Conservation (phyloP, 176 grass and related monocot species). For the Dactylis glomerata region DNA sequence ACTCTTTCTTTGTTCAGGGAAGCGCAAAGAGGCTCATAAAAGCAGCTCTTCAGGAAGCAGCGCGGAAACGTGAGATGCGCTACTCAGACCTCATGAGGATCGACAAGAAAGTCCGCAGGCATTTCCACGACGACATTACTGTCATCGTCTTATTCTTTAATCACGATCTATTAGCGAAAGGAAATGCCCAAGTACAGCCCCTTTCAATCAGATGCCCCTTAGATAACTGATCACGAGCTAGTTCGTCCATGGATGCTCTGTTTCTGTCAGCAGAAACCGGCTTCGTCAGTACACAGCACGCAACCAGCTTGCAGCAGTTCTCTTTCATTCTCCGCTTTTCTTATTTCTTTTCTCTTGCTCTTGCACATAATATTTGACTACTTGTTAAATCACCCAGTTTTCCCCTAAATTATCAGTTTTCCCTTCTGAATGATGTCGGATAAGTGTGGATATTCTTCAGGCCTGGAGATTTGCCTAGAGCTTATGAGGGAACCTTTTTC, state of each 20-base stretch:
- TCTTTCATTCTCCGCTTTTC: neutral
- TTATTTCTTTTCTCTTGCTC: neutral
- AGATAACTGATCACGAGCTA: conserved; percentile 62
- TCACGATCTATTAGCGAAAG: conserved; percentile 52
- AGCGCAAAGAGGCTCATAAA: conserved; percentile 90
- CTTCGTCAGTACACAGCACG: conserved; percentile 13
- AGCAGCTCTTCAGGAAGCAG: conserved; percentile 94
- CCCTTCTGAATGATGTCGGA: neutral
- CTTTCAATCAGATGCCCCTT: conserved; percentile 76
- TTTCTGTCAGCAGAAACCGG: conserved; percentile 7
- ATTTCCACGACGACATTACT: conserved; percentile 96
- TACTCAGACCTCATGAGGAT: conserved; percentile 92
- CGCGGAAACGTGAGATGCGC: conserved; percentile 90
- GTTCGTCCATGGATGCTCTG: conserved; percentile 5
- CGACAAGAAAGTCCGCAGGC: conserved; percentile 95
- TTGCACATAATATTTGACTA: conserved; percentile 58
- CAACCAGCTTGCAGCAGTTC: neutral
- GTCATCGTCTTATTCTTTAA: conserved; percentile 91
- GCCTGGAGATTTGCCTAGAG: conserved; percentile 40
- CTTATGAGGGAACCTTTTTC: conserved; percentile 14
- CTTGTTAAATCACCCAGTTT: conserved; percentile 38
- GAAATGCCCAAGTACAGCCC: conserved; percentile 32
- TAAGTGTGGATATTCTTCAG: conserved; percentile 46
- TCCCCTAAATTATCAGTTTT: conserved; percentile 22
- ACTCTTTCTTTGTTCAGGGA: conserved; percentile 46